Percentiles rank a stretch among this genome's conserved stretches.
Evolutionary conservation across 345 rosid genomes (phyloP).

Genomic region (Brassica juncea): DNA sequence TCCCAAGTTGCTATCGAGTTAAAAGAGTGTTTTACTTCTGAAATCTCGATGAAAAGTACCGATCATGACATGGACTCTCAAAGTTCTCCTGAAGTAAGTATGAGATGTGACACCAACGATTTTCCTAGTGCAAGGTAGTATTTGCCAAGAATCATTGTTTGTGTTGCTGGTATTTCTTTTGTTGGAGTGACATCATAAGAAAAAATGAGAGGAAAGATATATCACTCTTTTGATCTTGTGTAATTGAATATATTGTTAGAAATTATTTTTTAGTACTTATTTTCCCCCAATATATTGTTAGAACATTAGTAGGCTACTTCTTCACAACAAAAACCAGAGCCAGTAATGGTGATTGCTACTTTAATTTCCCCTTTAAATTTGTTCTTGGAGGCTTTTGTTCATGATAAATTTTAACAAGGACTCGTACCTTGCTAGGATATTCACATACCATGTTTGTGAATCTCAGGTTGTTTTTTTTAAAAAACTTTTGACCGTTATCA

Average conservation of each 20-base stretch:
- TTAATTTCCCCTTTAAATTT: neutral
- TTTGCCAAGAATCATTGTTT: neutral
- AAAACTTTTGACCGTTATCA: too few relatives aligned
- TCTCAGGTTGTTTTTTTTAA: too few relatives aligned
- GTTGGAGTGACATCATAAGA: neutral
- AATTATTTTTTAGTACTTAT: neutral
- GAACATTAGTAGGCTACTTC: neutral
- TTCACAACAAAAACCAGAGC: neutral
- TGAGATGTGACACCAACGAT: neutral
- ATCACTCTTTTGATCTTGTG: neutral
- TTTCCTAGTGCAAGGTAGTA: slow-evolving; percentile 16
- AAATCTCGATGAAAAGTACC: slow-evolving; percentile 6
- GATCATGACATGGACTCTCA: slow-evolving; percentile 9
- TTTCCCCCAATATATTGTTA: neutral
- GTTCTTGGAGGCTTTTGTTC: too few relatives aligned
- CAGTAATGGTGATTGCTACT: neutral
- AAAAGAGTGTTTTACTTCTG: slow-evolving; percentile 35
- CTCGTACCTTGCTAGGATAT: too few relatives aligned
- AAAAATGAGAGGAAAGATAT: neutral
- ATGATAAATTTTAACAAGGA: too few relatives aligned
- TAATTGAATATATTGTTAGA: neutral
- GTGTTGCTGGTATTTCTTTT: neutral
- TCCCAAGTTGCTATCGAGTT: slow-evolving; percentile 35
- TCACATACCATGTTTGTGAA: too few relatives aligned
- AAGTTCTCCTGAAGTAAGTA: neutral